Percentiles rank a stretch among this genome's conserved stretches.
Conservation (phyloP, 371 early-diverging fungal species). For the Zopfochytrium polystomum region DNA sequence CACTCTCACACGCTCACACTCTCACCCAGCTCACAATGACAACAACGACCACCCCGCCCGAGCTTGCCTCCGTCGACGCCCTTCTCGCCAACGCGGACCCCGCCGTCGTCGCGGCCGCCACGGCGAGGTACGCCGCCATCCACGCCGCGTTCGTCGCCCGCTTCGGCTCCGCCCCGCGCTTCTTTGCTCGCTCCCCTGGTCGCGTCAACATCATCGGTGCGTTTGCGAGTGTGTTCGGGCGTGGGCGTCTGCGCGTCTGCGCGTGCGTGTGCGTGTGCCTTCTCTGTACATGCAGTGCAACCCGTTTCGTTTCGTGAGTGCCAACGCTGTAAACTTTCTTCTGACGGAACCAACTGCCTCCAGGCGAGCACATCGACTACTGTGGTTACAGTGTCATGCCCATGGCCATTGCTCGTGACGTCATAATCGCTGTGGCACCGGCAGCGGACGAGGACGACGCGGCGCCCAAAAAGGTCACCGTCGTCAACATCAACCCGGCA, state of each 20-base stretch:
- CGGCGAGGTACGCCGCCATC: slow-evolving; percentile 59
- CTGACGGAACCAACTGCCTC: neutral
- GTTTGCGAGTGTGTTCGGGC: no score
- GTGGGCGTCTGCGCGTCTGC: neutral
- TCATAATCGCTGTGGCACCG: slow-evolving; percentile 46
- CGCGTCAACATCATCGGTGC: slow-evolving; percentile 90
- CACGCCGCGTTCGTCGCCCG: slow-evolving; percentile 52
- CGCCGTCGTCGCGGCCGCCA: no score
- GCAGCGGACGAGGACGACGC: slow-evolving; percentile 19
- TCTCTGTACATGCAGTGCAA: neutral
- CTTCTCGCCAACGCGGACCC: no score
- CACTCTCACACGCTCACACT: no score
- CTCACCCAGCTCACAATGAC: no score
- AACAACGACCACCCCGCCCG: no score
- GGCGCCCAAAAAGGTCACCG: slow-evolving; percentile 49
- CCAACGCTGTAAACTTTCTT: neutral
- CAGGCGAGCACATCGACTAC: slow-evolving; percentile 92
- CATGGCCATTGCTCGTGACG: slow-evolving; percentile 92
- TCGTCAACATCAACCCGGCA: slow-evolving; percentile 58
- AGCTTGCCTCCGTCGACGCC: no score
- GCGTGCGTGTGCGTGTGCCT: neutral
- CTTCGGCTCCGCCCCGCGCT: slow-evolving; percentile 69
- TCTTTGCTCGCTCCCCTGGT: slow-evolving; percentile 86
- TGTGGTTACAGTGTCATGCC: slow-evolving; percentile 91
- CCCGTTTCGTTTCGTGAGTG: no score